phyloP scores from a whole-genome alignment of 2,329 filamentous ascomycete species.

The Cladophialophora bantiana region DNA sequence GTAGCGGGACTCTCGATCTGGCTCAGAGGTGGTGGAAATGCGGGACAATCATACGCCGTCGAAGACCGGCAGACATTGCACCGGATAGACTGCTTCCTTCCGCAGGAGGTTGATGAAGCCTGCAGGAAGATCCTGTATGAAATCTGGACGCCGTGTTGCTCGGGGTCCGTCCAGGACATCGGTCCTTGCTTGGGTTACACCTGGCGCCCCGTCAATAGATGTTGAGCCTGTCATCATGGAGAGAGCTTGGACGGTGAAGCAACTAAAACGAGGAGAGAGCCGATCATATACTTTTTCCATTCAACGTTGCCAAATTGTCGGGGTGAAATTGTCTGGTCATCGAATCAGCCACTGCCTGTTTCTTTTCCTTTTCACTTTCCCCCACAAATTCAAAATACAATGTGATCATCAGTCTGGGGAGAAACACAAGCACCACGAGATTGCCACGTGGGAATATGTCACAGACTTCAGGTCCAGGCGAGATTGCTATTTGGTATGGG shows the following conservation, averaged over 20 bases:
- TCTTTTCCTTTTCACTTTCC: background rate
- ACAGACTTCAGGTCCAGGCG: background rate
- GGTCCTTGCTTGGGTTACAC: background rate
- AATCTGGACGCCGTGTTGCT: background rate
- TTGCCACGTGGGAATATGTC: background rate
- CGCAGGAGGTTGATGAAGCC: background rate
- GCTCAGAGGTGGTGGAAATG: background rate
- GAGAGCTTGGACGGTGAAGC: background rate
- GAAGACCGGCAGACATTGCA: background rate
- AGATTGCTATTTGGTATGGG: background rate
- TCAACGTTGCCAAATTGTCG: background rate
- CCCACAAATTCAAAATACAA: background rate
- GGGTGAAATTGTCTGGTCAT: background rate
- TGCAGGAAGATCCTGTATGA: background rate
- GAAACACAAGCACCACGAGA: background rate
- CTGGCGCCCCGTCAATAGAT: background rate
- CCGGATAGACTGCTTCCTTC: background rate
- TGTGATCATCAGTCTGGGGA: background rate
- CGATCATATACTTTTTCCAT: background rate
- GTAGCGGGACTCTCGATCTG: background rate
- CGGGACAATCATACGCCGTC: background rate
- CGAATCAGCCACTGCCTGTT: background rate
- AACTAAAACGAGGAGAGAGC: background rate
- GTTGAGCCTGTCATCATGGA: background rate
- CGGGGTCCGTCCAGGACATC: background rate